Base-by-base conservation (phyloP, 441 rosid genomes). In the Omphalea diandra region DNA sequence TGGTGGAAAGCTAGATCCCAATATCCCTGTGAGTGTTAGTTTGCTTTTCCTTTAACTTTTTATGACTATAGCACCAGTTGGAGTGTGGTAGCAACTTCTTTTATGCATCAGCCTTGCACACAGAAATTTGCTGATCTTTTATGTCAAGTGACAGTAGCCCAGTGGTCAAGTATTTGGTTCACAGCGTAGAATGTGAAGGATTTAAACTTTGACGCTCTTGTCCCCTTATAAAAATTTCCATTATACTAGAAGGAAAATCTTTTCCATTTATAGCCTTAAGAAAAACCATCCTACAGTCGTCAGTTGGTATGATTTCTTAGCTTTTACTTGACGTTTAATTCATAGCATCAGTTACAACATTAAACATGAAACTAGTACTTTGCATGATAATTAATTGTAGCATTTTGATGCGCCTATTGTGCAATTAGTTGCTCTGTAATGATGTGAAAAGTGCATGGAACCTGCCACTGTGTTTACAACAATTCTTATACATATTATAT, bases 1-100 rank as follows among this genome's bases (percentile, higher is more conserved):
- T 71, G 97, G 98, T 63, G 94, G 90, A 54, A 83, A 80, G 40
- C 80, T 93, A 46, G 87, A 88, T 80, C 86, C 88, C 27, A 75
- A 43, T 4, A 68, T 87, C 64, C 93, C 97, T 10, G 97, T 93
- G 83, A 75, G 96, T 75, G 40, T 32, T 74, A 31, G 17, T 15
- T 49, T 11, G 31, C 35, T 47, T 73, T 75, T 68, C 7, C 66
- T 35, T 27, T 29, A n/a, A 4, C 22, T 31, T 67, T 38, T 67
- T 20, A 22, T 52, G 29, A 35, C 32, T 27, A 22, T n/a, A 52
- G 36, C 29, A 1, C 18, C 20, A 62, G 7, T 70, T 36, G 26
- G 43, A 55, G 3, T 12, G 29, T n/a, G 26, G 47, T 31, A 26
- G 17, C 31, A 41, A n/a, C 46, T 20, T 44, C 59, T 9, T 41